Evolutionary conservation across 73 alveolate species (phyloP).

Genomic region (Blepharisma stoltei): DNA sequence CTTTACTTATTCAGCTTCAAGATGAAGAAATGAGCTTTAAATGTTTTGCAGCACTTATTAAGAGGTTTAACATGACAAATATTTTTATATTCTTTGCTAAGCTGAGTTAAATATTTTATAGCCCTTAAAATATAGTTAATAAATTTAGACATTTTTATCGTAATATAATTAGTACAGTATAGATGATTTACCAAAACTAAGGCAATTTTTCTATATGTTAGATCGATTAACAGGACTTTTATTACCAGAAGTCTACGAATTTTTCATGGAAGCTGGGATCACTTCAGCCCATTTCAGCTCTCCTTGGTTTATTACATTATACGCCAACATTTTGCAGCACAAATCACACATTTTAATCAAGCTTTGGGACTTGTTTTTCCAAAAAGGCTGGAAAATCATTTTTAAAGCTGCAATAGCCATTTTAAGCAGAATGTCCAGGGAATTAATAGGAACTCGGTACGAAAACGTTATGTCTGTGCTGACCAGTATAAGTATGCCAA

Average conservation of each 20-base stretch:
- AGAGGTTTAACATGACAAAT: constrained; percentile 10
- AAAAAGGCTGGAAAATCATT: constrained; percentile 59
- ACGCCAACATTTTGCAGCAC: constrained; percentile 63
- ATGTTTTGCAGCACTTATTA: constrained; percentile 35
- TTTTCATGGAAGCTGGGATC: constrained; percentile 59
- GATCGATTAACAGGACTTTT: constrained; percentile 73
- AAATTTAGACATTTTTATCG: too few species aligned
- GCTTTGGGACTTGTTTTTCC: constrained; percentile 54
- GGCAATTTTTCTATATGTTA: constrained; percentile 72
- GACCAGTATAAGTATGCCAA: neutral
- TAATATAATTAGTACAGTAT: too few species aligned
- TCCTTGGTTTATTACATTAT: constrained; percentile 89
- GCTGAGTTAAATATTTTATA: too few species aligned
- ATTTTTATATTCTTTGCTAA: too few species aligned
- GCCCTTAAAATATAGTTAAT: too few species aligned
- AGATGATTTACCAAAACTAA: constrained; percentile 67
- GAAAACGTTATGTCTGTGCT: constrained; percentile 7
- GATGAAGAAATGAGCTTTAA: constrained; percentile 47
- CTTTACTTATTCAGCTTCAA: constrained; percentile 38
- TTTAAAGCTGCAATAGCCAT: constrained; percentile 48
- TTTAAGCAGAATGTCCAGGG: neutral
- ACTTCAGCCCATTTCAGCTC: constrained; percentile 61
- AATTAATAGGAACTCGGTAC: neutral
- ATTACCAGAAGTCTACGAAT: constrained; percentile 75
- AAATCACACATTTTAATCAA: constrained; percentile 41